A percentile compares a stretch with the other conserved stretches of the same genome.
Evolutionary conservation across 2,329 filamentous ascomycete species (phyloP).

Genomic region (Elsinoe australis): DNA sequence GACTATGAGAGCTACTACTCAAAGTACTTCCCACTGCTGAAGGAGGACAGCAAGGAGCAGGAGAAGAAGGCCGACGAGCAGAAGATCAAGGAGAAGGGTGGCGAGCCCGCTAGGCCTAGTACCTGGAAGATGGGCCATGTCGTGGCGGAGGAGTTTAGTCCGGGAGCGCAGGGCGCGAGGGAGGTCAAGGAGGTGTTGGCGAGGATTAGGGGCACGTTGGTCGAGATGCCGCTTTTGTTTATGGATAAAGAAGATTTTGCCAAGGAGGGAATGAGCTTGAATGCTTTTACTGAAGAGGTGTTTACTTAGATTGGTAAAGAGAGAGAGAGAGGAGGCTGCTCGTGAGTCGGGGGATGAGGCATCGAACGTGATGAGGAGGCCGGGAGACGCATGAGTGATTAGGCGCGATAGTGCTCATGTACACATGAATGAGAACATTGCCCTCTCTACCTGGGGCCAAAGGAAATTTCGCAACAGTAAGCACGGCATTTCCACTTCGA

Average conservation of each 20-base stretch:
- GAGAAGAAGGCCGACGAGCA: conserved; percentile 33
- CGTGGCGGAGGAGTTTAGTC: conserved; percentile 48
- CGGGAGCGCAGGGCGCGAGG: conserved; percentile 35
- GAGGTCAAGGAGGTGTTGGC: conserved; percentile 63
- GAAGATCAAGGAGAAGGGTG: conserved; percentile 3
- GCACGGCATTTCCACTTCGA: too few relatives aligned
- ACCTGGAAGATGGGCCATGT: conserved; percentile 82
- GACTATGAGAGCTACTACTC: conserved; percentile 66
- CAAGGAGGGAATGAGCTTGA: conserved; percentile 61
- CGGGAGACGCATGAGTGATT: too few relatives aligned
- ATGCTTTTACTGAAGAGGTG: conserved; percentile 42
- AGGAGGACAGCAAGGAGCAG: conserved; percentile 36
- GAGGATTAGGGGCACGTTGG: conserved; percentile 51
- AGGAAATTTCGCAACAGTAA: too few relatives aligned
- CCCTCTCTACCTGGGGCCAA: too few relatives aligned
- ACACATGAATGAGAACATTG: too few relatives aligned
- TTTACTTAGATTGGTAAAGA: background rate
- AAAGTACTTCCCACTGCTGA: conserved; percentile 50
- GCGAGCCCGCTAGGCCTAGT: conserved; percentile 36
- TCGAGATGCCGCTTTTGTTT: conserved; percentile 90
- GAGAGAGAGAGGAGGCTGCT: background rate
- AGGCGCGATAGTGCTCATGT: too few relatives aligned
- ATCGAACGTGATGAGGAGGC: too few relatives aligned
- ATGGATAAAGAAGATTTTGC: conserved; percentile 80
- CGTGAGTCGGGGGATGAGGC: too few relatives aligned